Conservation (phyloP, 179 eudicot species). For the Sideroxylon spinosum region DNA sequence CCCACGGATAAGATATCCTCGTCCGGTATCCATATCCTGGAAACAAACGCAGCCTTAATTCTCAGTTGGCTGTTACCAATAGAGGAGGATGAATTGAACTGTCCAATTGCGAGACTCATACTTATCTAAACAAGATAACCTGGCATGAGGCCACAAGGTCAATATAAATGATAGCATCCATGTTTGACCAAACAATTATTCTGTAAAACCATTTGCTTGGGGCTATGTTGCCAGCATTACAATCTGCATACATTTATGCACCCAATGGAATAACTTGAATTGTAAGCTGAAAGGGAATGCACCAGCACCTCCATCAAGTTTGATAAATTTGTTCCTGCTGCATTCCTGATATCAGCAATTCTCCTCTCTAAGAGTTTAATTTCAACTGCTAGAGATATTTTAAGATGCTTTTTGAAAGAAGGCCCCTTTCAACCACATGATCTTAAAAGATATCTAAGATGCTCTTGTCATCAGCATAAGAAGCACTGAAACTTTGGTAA, state of each 20-base stretch:
- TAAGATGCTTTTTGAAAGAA: constrained; percentile 49
- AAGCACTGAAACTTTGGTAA: constrained; percentile 49
- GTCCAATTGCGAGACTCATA: neutral
- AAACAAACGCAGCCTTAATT: too few relatives aligned
- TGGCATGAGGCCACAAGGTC: constrained; percentile 7
- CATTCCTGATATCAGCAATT: neutral
- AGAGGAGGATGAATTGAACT: constrained; percentile 1
- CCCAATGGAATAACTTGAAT: neutral
- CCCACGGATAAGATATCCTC: too few relatives aligned
- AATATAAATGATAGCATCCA: neutral
- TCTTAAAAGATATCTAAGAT: constrained; percentile 62
- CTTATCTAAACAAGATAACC: neutral
- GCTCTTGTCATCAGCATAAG: constrained; percentile 43
- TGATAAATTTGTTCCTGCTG: neutral
- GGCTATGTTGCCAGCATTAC: neutral
- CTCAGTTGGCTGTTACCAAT: neutral
- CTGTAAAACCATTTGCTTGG: neutral
- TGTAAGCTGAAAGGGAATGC: neutral
- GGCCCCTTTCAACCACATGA: constrained; percentile 48
- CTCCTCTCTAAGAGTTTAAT: constrained; percentile 13
- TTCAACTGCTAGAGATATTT: constrained; percentile 37
- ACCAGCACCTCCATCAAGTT: neutral
- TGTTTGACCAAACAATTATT: neutral
- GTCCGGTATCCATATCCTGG: too few relatives aligned
- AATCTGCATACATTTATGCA: too few relatives aligned